phyloP scores from a whole-genome alignment of 108 stramenopile species.

The Skeletonema tropicum region DNA sequence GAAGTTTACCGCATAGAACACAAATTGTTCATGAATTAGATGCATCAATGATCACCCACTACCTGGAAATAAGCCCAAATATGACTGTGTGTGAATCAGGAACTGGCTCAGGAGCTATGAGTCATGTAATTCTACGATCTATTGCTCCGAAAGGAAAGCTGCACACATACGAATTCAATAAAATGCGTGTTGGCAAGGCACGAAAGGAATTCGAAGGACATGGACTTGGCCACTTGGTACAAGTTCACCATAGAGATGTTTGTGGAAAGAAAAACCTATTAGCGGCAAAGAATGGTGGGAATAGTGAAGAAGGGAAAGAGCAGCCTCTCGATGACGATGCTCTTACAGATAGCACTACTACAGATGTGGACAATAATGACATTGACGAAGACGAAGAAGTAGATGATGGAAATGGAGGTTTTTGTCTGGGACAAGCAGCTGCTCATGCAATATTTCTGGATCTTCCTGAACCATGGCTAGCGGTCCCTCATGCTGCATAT shows the following conservation, averaged over 20 bases:
- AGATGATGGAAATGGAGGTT: conserved; percentile 62
- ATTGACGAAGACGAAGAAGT: conserved; percentile 7
- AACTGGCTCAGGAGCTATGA: conserved; percentile 92
- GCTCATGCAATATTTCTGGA: conserved; percentile 95
- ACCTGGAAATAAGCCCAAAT: conserved; percentile 87
- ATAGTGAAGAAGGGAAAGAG: conserved; percentile 9
- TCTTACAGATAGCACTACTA: neutral
- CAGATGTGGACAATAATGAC: conserved; percentile 6
- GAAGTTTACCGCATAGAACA: conserved; percentile 86
- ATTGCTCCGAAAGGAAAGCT: conserved; percentile 89
- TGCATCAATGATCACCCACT: conserved; percentile 78
- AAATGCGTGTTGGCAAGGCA: conserved; percentile 81
- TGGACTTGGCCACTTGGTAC: conserved; percentile 76
- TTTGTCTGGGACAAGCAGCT: conserved; percentile 58
- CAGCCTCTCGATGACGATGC: conserved; percentile 8
- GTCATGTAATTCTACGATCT: conserved; percentile 78
- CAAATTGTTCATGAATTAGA: conserved; percentile 94
- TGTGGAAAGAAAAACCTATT: conserved; percentile 63
- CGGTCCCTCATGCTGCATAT: conserved; percentile 83
- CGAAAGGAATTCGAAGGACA: conserved; percentile 81
- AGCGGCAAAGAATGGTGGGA: neutral
- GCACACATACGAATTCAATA: conserved; percentile 94
- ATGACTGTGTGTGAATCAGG: conserved; percentile 90
- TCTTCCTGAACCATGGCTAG: conserved; percentile 94
- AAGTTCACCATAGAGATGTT: conserved; percentile 81